Base-by-base conservation (phyloP, 2,329 filamentous ascomycete species). In the Stagonosporopsis chrysanthemi region DNA sequence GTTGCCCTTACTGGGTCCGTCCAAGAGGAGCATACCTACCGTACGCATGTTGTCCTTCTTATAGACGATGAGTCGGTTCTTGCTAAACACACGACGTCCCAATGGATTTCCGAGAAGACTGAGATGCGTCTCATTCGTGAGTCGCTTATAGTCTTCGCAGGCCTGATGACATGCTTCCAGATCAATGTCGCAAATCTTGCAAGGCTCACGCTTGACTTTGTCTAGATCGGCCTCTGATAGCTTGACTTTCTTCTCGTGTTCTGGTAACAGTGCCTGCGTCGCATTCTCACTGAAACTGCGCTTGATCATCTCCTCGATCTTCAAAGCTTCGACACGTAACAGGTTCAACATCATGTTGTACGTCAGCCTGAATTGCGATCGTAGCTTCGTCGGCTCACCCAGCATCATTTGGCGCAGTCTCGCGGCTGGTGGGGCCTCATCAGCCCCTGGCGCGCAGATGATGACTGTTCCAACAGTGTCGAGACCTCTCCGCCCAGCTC, bases 231-330 rank as follows among this genome's bases (percentile, higher is more conserved):
- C 93, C 75, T 99, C 93, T 0, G 93, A 96, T 2, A 97, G 67
- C 74, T 94, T 92, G 60, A 99, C 92, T 56, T 92, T 90, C 77
- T 96, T 96, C 77, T 99, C 93, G 68, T 98, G 94, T 76, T 98
- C 93, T 0, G 95, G 95, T 1, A 98, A 82, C 12, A 98, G 79
- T 61, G 96, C 93, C 73, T 99, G 95, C 0, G 94, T 98, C 23
- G 94, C 94, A 77, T 99, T 95, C 76, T 99, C 95, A 49, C 94
- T 97, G 82, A 99, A 99, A 75, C 93, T 97, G 64, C 95, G 90
- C 83, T 99, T 99, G 81, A 99, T 99, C 95, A 99, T 99, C 78
- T 99, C 95, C 75, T 99, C 95, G 67, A 99, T 98, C 80, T 97
- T 98, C 64, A 99, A 80, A 2, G 95, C 95, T 76, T 99, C 95